Evolutionary conservation across 163 green algal genomes (phyloP).

Genomic region (Scenedesmus sp.): DNA sequence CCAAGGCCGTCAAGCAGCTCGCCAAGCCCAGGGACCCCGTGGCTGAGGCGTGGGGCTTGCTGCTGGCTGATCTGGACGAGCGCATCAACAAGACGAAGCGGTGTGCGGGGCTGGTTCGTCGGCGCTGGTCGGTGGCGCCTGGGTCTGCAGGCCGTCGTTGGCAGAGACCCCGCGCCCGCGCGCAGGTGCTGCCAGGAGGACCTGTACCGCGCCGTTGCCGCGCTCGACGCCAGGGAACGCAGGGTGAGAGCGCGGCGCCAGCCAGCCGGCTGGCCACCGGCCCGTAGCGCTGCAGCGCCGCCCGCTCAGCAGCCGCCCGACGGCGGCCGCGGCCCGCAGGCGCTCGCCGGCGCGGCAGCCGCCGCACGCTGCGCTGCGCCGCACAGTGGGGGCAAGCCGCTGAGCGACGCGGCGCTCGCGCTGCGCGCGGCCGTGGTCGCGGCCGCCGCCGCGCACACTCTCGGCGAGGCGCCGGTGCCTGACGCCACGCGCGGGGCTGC

Average conservation of each 20-base stretch:
- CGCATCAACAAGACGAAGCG: slow-evolving; percentile 38
- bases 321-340: background rate
- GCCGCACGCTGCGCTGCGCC: too few species aligned
- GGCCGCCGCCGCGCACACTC: slow-evolving; percentile 33
- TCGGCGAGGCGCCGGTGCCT: background rate
- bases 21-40: slow-evolving; percentile 2
- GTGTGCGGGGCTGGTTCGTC: slow-evolving; percentile 9
- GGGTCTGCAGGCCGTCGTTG: too few species aligned
- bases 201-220: slow-evolving; percentile 23
- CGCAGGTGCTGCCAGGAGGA: slow-evolving; percentile 38
- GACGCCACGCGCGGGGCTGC: slow-evolving; percentile 13
- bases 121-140: too few species aligned
- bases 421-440: slow-evolving; percentile 22
- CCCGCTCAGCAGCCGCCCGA: too few species aligned
- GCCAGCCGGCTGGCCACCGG: too few species aligned
- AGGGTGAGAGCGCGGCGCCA: too few species aligned
- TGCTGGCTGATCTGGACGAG: slow-evolving; percentile 32
- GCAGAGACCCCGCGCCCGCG: too few species aligned
- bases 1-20: too few species aligned
- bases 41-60: background rate
- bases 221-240: background rate
- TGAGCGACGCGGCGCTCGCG: slow-evolving; percentile 20
- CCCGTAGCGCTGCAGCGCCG: too few species aligned
- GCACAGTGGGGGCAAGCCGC: too few species aligned
- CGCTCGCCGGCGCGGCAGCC: background rate